Base-by-base conservation (phyloP, 2,329 filamentous ascomycete species). In the Pyrenophora seminiperda region DNA sequence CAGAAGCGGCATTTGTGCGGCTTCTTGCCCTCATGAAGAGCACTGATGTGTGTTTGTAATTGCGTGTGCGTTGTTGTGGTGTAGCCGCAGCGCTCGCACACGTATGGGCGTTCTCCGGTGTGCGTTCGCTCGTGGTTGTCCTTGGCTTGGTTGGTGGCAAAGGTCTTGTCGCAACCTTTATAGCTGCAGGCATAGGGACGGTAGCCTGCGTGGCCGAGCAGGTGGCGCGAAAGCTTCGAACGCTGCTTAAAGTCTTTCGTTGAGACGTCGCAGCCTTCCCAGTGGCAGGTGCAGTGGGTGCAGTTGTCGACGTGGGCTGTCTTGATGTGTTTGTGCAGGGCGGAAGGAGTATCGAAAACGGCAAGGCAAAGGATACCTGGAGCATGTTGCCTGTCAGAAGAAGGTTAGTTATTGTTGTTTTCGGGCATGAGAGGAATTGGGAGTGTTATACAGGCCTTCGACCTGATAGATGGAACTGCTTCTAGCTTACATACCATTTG, bases 111-210 rank as follows among this genome's bases (percentile, higher is more conserved):
- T 29, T 69, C 65, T 13, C 71, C 71, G 0, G 69, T 72, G 39
- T 74, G 72, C 2, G 71, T 73, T 6, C 71, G 62, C 49, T 72
- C 66, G 36, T 74, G 72, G 32, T 74, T 74, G 32, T 73, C 70
- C 41, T 73, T 70, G n/a, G 70, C 70, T 58, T 74, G 72, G 34
- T 72, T 73, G 3, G 71, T 74, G 4, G 68, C 71, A 45, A 73
- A 74, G 1, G 66, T 73, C 54, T 73, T 73, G 50, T 62, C 62
- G 56, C 72, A 74, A 3, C 62, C 66, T 13, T 58, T 39, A 29
- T 64, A 73, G 27, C 63, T 68, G 50, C 72, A 74, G 11, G 66
- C 64, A 39, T 72, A 73, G 2, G 70, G 71, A 3, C 69, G 65
- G 50, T 74, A 65, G 13, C 70, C 70, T 7, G 70, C 68, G 42